These are phyloP conservation scores for Fusarium sp. DNA, from an alignment of 2,329 filamentous ascomycete genomes.

Conservation along the genomic window DNA sequence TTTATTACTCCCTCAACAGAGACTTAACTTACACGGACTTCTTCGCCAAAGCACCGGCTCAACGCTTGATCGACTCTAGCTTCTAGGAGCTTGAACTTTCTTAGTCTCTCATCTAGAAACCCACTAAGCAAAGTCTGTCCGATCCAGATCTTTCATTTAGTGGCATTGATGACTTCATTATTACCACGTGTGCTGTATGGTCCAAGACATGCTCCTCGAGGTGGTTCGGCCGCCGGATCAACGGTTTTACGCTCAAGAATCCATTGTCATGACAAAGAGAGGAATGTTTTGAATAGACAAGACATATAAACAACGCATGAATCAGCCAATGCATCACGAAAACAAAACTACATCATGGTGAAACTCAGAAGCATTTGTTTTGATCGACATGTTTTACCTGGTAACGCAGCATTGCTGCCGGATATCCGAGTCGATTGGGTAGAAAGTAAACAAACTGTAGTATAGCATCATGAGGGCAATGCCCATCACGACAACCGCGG, in stretches of 20 bases:
- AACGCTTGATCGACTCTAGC: background rate
- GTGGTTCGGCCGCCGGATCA: constrained; percentile 5
- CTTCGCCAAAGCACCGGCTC: constrained; percentile 1
- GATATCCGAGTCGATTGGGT: constrained; percentile 7
- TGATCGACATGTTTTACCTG: constrained; percentile 6
- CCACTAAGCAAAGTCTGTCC: background rate
- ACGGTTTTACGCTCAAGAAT: background rate
- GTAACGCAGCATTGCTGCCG: background rate
- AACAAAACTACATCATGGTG: constrained; percentile 13
- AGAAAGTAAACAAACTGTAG: constrained; percentile 28
- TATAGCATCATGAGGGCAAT: constrained; percentile 25
- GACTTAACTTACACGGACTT: constrained; percentile 5
- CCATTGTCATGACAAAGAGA: constrained; percentile 11
- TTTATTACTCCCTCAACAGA: constrained; percentile 2
- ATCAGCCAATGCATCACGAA: background rate
- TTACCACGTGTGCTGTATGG: constrained; percentile 16
- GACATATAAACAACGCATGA: background rate
- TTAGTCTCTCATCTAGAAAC: background rate
- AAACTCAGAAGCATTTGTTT: background rate
- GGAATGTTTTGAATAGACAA: background rate
- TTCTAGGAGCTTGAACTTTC: background rate
- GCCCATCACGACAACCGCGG: constrained; percentile 13
- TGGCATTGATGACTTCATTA: constrained; percentile 17
- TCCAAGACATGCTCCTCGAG: constrained; percentile 1
- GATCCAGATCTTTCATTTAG: constrained; percentile 5